phyloP scores from a whole-genome alignment of 1,284 basidiomycete species.

The Vanrija sp. region DNA sequence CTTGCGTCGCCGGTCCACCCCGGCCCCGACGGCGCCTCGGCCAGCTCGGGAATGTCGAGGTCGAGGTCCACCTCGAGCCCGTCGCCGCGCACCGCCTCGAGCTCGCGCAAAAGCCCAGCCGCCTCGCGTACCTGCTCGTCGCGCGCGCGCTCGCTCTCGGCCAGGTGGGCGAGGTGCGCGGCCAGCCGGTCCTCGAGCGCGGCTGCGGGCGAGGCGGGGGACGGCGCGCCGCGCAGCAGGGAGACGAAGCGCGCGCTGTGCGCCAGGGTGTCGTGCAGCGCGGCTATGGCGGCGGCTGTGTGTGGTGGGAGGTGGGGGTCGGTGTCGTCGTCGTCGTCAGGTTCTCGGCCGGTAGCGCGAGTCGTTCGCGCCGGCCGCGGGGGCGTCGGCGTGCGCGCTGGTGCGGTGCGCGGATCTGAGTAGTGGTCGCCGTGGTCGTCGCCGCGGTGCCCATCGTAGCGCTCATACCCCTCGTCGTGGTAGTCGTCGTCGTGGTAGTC shows the following conservation, averaged over 20 bases:
- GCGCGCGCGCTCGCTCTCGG: constrained; percentile 12
- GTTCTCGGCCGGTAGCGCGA: neutral
- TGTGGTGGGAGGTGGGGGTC: too few relatives aligned
- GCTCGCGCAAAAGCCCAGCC: constrained; percentile 8
- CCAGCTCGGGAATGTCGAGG: neutral
- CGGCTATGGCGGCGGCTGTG: too few relatives aligned
- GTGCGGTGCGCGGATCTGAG: neutral
- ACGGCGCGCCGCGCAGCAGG: too few relatives aligned
- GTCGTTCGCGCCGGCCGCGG: neutral
- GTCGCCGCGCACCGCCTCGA: constrained; percentile 3
- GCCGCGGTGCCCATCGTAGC: too few relatives aligned
- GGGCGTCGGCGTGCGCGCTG: neutral
- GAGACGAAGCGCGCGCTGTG: too few relatives aligned
- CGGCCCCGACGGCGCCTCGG: neutral
- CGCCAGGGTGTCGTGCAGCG: too few relatives aligned
- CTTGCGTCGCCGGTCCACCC: constrained; percentile 4
- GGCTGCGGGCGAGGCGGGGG: neutral
- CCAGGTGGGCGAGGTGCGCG: constrained; percentile 1
- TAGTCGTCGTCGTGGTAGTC: neutral
- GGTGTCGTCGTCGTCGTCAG: neutral
- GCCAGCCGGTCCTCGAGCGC: constrained; percentile 10
- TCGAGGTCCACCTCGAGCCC: neutral
- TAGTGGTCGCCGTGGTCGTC: neutral
- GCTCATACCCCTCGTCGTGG: neutral
- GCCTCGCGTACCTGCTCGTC: constrained; percentile 14